phyloP scores from a whole-genome alignment of 306 rosid genomes.

The Myrica gale region DNA sequence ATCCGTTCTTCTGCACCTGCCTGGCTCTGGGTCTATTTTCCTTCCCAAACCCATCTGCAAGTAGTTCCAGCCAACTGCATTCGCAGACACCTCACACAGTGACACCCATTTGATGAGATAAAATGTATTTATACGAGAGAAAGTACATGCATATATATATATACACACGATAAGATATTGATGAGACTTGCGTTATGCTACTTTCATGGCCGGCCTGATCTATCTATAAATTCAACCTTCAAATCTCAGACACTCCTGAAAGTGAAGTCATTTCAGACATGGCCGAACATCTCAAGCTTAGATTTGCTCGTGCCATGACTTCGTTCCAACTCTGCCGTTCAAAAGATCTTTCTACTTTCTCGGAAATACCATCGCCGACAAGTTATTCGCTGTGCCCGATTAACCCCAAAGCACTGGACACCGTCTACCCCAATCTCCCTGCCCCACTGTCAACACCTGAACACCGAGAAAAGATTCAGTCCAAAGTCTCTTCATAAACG shows the following conservation, averaged over 20 bases:
- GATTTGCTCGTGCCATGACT: constrained; percentile 40
- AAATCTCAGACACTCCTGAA: not conserved
- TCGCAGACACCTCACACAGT: too few species aligned
- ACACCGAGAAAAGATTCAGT: too few species aligned
- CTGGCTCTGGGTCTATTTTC: too few species aligned
- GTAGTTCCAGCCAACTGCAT: too few species aligned
- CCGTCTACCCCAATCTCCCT: constrained; percentile 27
- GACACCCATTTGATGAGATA: too few species aligned
- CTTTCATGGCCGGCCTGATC: constrained; percentile 46
- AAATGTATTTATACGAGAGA: too few species aligned
- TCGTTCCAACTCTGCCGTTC: constrained; percentile 70
- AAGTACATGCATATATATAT: too few species aligned
- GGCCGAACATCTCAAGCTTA: constrained; percentile 69
- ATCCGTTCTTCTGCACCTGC: too few species aligned
- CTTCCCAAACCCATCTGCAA: too few species aligned
- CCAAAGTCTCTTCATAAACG: not conserved
- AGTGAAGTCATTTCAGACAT: constrained; percentile 11
- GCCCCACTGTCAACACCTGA: constrained; percentile 52
- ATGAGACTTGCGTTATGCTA: not conserved
- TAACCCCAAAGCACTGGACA: constrained; percentile 40
- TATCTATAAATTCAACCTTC: constrained; percentile 6
- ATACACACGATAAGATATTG: too few species aligned
- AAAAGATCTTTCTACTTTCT: constrained; percentile 40
- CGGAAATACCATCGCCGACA: constrained; percentile 42
- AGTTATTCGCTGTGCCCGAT: constrained; percentile 47